Conservation (phyloP, 345 rosid species). For the Excoecaria agallocha region DNA sequence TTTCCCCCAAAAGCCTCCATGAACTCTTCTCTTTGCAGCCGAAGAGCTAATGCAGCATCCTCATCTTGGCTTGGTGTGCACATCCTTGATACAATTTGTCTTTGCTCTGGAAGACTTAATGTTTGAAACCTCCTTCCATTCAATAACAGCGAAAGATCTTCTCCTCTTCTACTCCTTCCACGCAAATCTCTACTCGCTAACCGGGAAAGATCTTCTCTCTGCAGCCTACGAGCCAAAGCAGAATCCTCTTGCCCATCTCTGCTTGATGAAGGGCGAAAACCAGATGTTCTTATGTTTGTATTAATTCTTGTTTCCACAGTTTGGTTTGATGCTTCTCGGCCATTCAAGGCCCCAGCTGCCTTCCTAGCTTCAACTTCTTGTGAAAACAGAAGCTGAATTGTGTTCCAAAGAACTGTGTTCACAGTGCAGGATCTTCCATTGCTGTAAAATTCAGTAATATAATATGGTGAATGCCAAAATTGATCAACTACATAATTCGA, state of each 20-base stretch:
- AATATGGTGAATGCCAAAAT: neutral
- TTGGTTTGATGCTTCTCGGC: constrained; percentile 23
- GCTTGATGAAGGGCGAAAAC: neutral
- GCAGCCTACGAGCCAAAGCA: constrained; percentile 3
- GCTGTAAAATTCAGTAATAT: constrained; percentile 33
- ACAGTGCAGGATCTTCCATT: constrained; percentile 84
- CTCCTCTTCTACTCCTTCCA: constrained; percentile 35
- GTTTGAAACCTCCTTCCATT: too few species aligned
- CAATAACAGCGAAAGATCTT: too few species aligned
- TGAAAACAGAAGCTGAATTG: constrained; percentile 90
- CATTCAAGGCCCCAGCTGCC: constrained; percentile 38
- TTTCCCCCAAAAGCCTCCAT: constrained; percentile 53
- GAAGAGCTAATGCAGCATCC: constrained; percentile 73
- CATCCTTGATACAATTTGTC: constrained; percentile 15
- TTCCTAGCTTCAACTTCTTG: constrained; percentile 78
- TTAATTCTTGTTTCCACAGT: constrained; percentile 20
- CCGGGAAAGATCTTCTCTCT: constrained; percentile 12
- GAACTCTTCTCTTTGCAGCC: constrained; percentile 85
- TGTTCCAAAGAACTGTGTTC: constrained; percentile 96
- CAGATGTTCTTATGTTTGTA: too few species aligned
- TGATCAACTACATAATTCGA: neutral
- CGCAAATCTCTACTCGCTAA: constrained; percentile 32
- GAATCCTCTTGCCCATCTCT: constrained; percentile 18
- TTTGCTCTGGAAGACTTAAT: constrained; percentile 7
- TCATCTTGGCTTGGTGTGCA: constrained; percentile 54